phyloP scores from a whole-genome alignment of 208 protist genomes.

The Kentomonas sorsogonicus region DNA sequence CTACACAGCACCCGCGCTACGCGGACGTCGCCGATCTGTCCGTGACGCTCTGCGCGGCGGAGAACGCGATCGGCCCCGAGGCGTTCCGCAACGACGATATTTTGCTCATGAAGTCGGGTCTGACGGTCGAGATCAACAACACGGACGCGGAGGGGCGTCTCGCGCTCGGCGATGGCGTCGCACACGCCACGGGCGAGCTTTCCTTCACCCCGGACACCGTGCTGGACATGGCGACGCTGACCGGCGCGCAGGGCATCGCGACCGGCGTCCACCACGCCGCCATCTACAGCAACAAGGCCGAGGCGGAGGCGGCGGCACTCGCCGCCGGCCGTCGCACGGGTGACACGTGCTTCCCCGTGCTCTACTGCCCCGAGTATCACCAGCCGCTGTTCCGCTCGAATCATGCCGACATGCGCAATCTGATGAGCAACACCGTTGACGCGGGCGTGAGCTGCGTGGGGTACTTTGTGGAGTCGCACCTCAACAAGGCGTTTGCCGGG shows the following conservation, averaged over 20 bases:
- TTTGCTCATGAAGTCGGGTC: conserved; percentile 77
- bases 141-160: conserved; percentile 89
- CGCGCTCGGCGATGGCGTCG: conserved; percentile 81
- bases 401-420: conserved; percentile 74
- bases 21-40: conserved; percentile 43
- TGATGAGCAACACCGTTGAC: conserved; percentile 42
- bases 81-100: conserved; percentile 83
- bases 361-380: conserved; percentile 86
- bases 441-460: conserved; percentile 69
- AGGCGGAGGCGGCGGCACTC: conserved; percentile 48
- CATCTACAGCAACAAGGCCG: conserved; percentile 61
- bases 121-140: conserved; percentile 87
- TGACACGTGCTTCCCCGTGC: conserved; percentile 74
- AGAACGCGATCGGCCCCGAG: conserved; percentile 75
- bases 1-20: no score
- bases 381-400: conserved; percentile 52
- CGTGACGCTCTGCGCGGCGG: conserved; percentile 79
- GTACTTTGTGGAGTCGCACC: conserved; percentile 66
- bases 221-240: conserved; percentile 90
- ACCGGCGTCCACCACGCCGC: conserved; percentile 75
- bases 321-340: conserved; percentile 44
- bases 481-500: conserved; percentile 60
- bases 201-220: conserved; percentile 68
- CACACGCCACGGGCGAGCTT: conserved; percentile 64
- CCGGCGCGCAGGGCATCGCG: conserved; percentile 83